Evolutionary conservation across 2,329 filamentous ascomycete genomes (phyloP).

Genomic region (Neonectria ditissima): DNA sequence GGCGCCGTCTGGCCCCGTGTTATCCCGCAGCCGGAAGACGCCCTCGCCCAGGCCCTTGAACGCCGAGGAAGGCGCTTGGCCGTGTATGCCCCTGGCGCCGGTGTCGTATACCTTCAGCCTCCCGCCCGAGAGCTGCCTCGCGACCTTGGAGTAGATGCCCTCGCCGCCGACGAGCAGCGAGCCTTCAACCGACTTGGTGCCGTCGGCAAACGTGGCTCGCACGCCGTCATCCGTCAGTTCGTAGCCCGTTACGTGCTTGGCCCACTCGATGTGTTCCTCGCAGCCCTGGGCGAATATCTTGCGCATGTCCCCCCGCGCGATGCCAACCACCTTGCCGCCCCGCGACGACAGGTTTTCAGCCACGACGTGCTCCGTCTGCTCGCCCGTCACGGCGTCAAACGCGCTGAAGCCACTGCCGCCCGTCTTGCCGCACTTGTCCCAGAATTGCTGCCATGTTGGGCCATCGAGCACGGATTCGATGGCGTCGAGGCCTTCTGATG

Average conservation of each 20-base stretch:
- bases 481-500: slow-evolving; percentile 66
- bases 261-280: slow-evolving; percentile 67
- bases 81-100: slow-evolving; percentile 73
- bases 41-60: slow-evolving; percentile 73
- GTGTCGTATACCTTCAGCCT: slow-evolving; percentile 72
- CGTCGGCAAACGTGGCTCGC: slow-evolving; percentile 68
- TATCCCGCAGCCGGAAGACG: slow-evolving; percentile 68
- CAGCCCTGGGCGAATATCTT: slow-evolving; percentile 67
- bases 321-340: slow-evolving; percentile 70
- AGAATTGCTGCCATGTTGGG: slow-evolving; percentile 64
- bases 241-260: slow-evolving; percentile 67
- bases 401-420: slow-evolving; percentile 64
- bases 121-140: slow-evolving; percentile 68
- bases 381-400: slow-evolving; percentile 66
- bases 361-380: slow-evolving; percentile 48
- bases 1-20: slow-evolving; percentile 57
- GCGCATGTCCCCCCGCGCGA: slow-evolving; percentile 73
- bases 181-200: slow-evolving; percentile 68
- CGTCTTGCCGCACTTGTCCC: slow-evolving; percentile 69
- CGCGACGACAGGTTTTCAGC: slow-evolving; percentile 59
- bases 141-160: slow-evolving; percentile 70
- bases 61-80: slow-evolving; percentile 70
- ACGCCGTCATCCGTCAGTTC: slow-evolving; percentile 67
- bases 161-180: slow-evolving; percentile 71
- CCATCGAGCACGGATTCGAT: slow-evolving; percentile 69